Evolutionary conservation across 139 green algal genomes (phyloP).

Genomic region (Picochlorum sp.): DNA sequence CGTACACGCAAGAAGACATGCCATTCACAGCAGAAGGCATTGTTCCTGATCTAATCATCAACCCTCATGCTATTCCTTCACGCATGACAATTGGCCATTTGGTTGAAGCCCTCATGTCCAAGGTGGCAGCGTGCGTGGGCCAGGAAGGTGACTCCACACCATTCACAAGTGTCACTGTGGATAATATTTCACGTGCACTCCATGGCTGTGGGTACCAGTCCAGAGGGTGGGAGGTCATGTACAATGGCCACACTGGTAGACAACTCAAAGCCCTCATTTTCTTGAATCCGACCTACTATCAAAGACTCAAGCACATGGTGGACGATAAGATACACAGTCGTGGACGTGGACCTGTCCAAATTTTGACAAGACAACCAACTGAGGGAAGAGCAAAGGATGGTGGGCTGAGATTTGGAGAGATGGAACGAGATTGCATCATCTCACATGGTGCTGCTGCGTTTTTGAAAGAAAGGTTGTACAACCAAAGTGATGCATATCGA

Average conservation of each 20-base stretch:
- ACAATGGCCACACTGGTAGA: conserved; percentile 88
- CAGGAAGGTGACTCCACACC: conserved; percentile 96
- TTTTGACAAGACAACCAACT: conserved; percentile 93
- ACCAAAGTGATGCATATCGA: conserved; percentile 76
- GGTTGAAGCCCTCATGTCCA: conserved; percentile 96
- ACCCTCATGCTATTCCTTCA: conserved; percentile 96
- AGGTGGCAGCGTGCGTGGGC: conserved; percentile 78
- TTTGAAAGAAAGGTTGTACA: conserved; percentile 86
- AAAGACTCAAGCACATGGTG: conserved; percentile 99
- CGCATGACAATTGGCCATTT: conserved; percentile 99
- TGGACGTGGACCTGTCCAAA: conserved; percentile 68
- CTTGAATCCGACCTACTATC: conserved; percentile 98
- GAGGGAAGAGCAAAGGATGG: conserved; percentile 92
- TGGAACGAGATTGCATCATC: conserved; percentile 98
- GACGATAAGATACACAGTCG: conserved; percentile 96
- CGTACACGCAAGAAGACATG: conserved; percentile 86
- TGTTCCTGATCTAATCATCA: conserved; percentile 95
- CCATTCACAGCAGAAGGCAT: conserved; percentile 80
- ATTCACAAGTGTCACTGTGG: conserved; percentile 94
- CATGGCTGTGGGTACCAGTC: conserved; percentile 77
- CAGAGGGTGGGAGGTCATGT: conserved; percentile 92
- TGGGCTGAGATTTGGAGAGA: conserved; percentile 95
- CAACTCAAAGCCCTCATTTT: conserved; percentile 72
- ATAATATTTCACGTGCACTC: conserved; percentile 83
- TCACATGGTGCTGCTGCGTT: conserved; percentile 71